Percentiles rank a stretch among this genome's conserved stretches.
phyloP scores from a whole-genome alignment of 768 basidiomycete species.

The Auricularia auricula-judae region DNA sequence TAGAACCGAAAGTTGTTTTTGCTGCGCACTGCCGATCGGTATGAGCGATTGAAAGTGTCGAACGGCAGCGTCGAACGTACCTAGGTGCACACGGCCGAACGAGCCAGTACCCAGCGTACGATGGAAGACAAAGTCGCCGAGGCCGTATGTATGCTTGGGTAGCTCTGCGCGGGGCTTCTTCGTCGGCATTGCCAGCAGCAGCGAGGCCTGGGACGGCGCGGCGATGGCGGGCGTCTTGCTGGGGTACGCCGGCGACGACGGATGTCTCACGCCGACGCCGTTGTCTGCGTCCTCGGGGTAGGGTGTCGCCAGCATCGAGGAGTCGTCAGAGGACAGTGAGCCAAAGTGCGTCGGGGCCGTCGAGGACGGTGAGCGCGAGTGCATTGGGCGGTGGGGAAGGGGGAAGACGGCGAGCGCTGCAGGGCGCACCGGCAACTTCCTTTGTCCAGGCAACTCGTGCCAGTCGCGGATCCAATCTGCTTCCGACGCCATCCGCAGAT shows the following conservation, averaged over 20 bases:
- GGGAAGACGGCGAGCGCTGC: background rate
- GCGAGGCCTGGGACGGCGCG: background rate
- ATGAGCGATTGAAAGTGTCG: background rate
- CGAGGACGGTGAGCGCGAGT: background rate
- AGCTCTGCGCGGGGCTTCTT: background rate
- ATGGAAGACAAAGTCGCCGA: conserved; percentile 70
- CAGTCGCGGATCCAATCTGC: background rate
- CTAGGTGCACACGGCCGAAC: conserved; percentile 92
- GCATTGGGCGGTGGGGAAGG: background rate
- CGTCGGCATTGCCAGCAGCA: background rate
- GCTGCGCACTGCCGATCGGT: conserved; percentile 54
- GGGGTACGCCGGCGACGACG: background rate
- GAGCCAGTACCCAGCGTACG: conserved; percentile 88
- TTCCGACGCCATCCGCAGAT: background rate
- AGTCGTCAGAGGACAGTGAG: background rate
- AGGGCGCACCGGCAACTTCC: background rate
- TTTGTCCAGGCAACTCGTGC: background rate
- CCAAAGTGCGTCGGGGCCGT: background rate
- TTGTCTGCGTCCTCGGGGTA: background rate
- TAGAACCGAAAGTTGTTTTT: conserved; percentile 94
- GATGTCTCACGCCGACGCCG: background rate
- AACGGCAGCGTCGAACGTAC: no score
- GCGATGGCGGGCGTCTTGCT: no score
- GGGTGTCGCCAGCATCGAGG: background rate
- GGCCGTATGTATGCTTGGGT: conserved; percentile 35